Evolutionary conservation across 2,329 filamentous ascomycete genomes (phyloP).

Genomic region (Teratosphaeriaceae sp.): DNA sequence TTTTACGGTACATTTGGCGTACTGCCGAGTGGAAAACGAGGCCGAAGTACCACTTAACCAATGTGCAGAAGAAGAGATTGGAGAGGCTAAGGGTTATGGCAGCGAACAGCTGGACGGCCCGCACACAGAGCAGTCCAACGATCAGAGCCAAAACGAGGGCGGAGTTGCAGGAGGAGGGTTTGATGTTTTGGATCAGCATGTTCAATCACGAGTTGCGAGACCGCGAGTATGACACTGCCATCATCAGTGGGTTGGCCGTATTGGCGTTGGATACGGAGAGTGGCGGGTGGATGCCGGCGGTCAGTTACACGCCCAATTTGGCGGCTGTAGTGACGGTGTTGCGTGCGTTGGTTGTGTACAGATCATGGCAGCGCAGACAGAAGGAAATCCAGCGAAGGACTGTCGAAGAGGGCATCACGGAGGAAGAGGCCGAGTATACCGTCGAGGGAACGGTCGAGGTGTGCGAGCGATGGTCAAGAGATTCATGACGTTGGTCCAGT

Average conservation of each 20-base stretch:
- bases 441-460: not conserved
- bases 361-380: not conserved
- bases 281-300: not conserved
- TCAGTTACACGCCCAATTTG: not conserved
- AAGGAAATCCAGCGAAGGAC: not conserved
- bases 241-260: not conserved
- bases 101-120: not conserved
- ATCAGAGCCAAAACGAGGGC: not conserved
- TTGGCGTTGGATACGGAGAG: not conserved
- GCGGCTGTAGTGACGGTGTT: not conserved
- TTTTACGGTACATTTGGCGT: not conserved
- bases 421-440: not conserved
- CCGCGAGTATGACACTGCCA: not conserved
- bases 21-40: not conserved
- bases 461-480: not conserved
- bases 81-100: not conserved
- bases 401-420: not conserved
- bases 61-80: not conserved
- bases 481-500: not conserved
- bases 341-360: not conserved
- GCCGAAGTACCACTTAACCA: not conserved
- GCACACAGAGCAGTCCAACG: not conserved
- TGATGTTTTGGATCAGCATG: slow-evolving; percentile 1
- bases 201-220: not conserved
- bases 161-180: not conserved